Evolutionary conservation across 495 filamentous ascomycete species (phyloP), one percentile per base, ranked within the genome.

Genomic region (Parathielavia appendiculata): DNA sequence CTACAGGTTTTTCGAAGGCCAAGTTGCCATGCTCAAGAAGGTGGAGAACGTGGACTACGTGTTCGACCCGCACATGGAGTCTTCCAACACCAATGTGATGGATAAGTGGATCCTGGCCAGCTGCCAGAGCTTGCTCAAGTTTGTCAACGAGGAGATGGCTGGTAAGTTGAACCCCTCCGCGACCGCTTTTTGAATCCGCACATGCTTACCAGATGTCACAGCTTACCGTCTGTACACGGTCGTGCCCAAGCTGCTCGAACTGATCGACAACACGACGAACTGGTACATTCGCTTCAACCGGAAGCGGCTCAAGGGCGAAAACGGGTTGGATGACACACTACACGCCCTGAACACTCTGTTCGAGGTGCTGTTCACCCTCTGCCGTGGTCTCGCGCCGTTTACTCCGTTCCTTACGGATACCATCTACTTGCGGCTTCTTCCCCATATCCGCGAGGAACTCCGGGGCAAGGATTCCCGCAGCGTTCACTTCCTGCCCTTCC

Each of bases 281-380:
- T 98, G 95, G 95, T 98, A 98, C 72, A 98, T 98, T 69, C 84
- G 92, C n/a, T 96, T 97, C 79, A 98, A 98, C 77, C 84, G 93
- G 34, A 91, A 90, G 71, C 86, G 93, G 19, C 78, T 98, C 54
- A 98, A 97, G 84, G 93, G 93, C 56, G 92, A 95, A 72, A 84
- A 87, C 66, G 92, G 92, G 14, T 71, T 88, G 13, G 60, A 69
- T 10, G 93, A 97, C 65, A 97, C 93, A 26, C 73, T 85, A 54
- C 89, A 95, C 70, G 93, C 93, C 11, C 77, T 98, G 53, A 95
- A 97, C 71, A 93, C 93, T 9, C 84, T 98, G n/a, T 97, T 96
- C 63, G 92, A 97, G 75, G 90, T 96, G 51, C 79, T 98, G 12
- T 98, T 86, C 74, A 97, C 90, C 4, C 77, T 98, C 13, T 85